These are phyloP conservation scores for Tetrapisispora taiwanensis DNA, from an alignment of 805 yeast species.

Conservation along the genomic window DNA sequence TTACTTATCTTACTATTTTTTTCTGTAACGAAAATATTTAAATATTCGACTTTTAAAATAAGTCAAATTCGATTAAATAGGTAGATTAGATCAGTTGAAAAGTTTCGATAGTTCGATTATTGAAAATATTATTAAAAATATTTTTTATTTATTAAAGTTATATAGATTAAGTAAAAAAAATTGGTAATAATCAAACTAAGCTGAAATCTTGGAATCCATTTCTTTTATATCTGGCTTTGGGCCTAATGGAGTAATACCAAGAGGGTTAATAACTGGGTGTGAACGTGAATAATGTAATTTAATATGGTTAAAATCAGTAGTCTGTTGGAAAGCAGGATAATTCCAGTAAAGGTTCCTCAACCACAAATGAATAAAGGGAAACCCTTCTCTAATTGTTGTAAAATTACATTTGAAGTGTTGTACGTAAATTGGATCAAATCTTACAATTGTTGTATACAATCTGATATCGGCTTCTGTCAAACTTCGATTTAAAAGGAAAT, in stretches of 20 bases:
- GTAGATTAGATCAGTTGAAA: too few species aligned
- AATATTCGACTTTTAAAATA: too few species aligned
- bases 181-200: too few species aligned
- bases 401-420: conserved; percentile 93
- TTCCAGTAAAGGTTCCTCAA: conserved; percentile 75
- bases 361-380: conserved; percentile 74
- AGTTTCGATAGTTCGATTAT: too few species aligned
- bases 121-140: too few species aligned
- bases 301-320: conserved; percentile 84
- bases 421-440: conserved; percentile 89
- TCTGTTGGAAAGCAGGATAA: conserved; percentile 56
- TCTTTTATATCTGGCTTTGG: conserved; percentile 61
- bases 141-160: too few species aligned
- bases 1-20: too few species aligned
- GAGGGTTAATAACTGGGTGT: conserved; percentile 71
- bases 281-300: conserved; percentile 85
- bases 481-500: conserved; percentile 48
- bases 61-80: too few species aligned
- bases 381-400: conserved; percentile 67
- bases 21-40: too few species aligned
- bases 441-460: conserved; percentile 72
- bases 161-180: too few species aligned
- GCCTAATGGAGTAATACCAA: conserved; percentile 77
- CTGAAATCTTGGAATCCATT: too few species aligned
- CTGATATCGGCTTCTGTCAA: conserved; percentile 89